These are phyloP conservation scores for Penicillium roqueforti DNA, from an alignment of 495 filamentous ascomycete genomes.

Conservation along the genomic window DNA sequence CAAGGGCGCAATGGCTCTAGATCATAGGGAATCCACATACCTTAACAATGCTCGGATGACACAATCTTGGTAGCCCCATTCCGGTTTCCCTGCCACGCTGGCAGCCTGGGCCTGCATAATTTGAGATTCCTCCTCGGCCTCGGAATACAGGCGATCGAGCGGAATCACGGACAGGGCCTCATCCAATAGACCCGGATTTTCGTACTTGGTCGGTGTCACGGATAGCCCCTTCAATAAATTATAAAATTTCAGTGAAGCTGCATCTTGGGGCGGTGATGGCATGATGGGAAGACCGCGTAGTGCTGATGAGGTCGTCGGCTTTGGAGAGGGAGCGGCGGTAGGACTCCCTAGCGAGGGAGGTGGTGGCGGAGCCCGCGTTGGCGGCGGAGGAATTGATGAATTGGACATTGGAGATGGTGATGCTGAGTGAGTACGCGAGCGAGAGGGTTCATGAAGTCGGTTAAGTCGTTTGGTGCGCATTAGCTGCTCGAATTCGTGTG, in stretches of 20 bases:
- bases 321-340: constrained; percentile 33
- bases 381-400: constrained; percentile 37
- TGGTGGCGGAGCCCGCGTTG: constrained; percentile 39
- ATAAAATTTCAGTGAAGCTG: constrained; percentile 72
- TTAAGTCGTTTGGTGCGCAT: constrained; percentile 75
- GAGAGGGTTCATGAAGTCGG: constrained; percentile 60
- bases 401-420: constrained; percentile 37
- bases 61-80: constrained; percentile 99
- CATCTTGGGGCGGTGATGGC: constrained; percentile 72
- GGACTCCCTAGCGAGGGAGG: constrained; percentile 34
- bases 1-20: constrained; percentile 10
- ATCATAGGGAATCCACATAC: constrained; percentile 31
- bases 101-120: constrained; percentile 81
- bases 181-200: constrained; percentile 93
- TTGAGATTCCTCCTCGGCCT: constrained; percentile 89
- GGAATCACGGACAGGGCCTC: constrained; percentile 85
- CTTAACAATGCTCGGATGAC: constrained; percentile 84
- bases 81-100: constrained; percentile 74
- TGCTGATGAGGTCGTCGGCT: constrained; percentile 46
- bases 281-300: constrained; percentile 74
- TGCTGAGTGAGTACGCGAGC: constrained; percentile 51
- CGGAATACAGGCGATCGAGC: constrained; percentile 84
- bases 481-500: constrained; percentile 68
- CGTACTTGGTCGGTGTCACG: constrained; percentile 82
- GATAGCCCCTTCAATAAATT: constrained; percentile 79